phyloP scores from a whole-genome alignment of 805 yeast species.

The Metschnikowia henanensis region DNA sequence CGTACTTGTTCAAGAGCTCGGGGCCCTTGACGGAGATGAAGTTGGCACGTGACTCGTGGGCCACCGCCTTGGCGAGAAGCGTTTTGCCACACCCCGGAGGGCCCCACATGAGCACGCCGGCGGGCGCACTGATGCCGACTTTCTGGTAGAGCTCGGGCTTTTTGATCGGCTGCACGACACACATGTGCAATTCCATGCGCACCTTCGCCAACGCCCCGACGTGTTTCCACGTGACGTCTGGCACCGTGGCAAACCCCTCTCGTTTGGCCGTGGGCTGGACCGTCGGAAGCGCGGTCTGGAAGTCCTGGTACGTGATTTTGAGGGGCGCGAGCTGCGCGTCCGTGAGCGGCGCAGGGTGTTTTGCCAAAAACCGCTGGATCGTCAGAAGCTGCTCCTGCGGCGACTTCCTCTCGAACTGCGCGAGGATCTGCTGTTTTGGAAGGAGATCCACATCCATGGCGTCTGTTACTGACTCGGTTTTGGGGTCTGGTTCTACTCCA shows the following conservation, averaged over 20 bases:
- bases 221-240: slow-evolving; percentile 99
- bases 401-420: slow-evolving; percentile 98
- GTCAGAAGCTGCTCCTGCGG: no score
- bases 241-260: slow-evolving; percentile 98
- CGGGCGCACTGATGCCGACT: slow-evolving; percentile 96
- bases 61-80: slow-evolving; percentile 96
- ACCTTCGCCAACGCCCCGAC: slow-evolving; percentile 98
- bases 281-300: no score
- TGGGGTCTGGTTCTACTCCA: no score
- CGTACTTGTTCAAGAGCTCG: slow-evolving; percentile 97
- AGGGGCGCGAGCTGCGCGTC: no score
- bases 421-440: slow-evolving; percentile 98
- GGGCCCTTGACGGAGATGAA: slow-evolving; percentile 98
- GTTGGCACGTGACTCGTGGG: slow-evolving; percentile 98
- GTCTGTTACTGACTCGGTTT: no score
- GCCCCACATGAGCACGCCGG: slow-evolving; percentile 98
- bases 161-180: slow-evolving; percentile 97
- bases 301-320: no score
- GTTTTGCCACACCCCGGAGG: slow-evolving; percentile 99
- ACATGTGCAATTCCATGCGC: slow-evolving; percentile 96
- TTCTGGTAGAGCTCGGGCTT: slow-evolving; percentile 99
- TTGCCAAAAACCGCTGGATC: no score
- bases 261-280: slow-evolving; percentile 99
- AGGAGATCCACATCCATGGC: no score
- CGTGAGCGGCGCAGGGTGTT: no score